Evolutionary conservation across 257 asterid genomes (phyloP).

Genomic region (Forsythia suspensa): DNA sequence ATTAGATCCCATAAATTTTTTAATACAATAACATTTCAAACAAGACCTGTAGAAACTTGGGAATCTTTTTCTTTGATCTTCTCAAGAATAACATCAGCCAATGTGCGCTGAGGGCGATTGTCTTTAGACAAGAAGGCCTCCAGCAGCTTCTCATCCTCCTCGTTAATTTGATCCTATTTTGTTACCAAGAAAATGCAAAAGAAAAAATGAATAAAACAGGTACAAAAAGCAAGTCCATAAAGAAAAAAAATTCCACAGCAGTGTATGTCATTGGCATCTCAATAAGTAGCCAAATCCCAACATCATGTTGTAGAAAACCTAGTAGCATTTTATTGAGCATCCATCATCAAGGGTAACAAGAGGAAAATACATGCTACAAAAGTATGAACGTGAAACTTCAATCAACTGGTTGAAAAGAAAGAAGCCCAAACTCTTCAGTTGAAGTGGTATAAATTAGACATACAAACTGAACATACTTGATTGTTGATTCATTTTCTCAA

Average conservation of each 20-base stretch:
- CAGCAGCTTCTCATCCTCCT: constrained; percentile 70
- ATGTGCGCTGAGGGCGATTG: constrained; percentile 62
- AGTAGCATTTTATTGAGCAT: not conserved
- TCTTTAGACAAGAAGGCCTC: constrained; percentile 72
- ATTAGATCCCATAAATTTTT: not conserved
- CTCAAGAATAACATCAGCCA: constrained; percentile 77
- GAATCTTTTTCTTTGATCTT: constrained; percentile 73
- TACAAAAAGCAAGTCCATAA: not conserved
- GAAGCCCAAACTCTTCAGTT: not conserved
- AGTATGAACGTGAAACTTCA: not conserved
- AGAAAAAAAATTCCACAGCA: not conserved
- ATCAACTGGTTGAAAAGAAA: not conserved
- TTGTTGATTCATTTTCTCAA: constrained; percentile 5
- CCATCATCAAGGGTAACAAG: not conserved
- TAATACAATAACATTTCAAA: not conserved
- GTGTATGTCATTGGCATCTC: not conserved
- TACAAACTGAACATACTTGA: not conserved
- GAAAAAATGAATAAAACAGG: not conserved
- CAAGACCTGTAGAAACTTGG: constrained; percentile 75
- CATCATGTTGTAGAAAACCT: not conserved
- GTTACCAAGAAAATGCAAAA: not conserved
- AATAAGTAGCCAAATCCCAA: not conserved
- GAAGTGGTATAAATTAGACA: not conserved
- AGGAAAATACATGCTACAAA: not conserved
- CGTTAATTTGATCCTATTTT: constrained; percentile 62